Evolutionary conservation across 305 asterid genomes (phyloP).

Genomic region (Fraxinus baroniana): DNA sequence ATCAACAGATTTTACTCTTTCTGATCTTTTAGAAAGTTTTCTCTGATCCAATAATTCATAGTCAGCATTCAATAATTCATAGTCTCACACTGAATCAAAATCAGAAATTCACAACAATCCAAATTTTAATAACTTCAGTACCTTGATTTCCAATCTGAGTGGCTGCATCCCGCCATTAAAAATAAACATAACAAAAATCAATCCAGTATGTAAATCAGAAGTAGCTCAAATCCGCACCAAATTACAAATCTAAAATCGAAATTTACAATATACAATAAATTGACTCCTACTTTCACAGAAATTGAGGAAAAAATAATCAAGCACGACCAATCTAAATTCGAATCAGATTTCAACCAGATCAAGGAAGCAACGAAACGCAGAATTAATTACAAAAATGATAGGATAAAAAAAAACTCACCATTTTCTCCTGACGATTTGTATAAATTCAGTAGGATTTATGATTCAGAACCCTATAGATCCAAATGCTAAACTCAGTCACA

Average conservation of each 20-base stretch:
- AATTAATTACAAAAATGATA: background rate
- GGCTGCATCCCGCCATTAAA: background rate
- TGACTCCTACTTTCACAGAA: background rate
- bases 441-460: background rate
- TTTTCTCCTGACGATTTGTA: background rate
- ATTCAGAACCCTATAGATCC: background rate
- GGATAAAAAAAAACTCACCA: background rate
- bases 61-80: slow-evolving; percentile 28
- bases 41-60: slow-evolving; percentile 40
- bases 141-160: background rate
- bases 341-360: slow-evolving; percentile 27
- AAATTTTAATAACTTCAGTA: background rate
- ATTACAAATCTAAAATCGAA: background rate
- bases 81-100: slow-evolving; percentile 4
- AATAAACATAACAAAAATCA: background rate
- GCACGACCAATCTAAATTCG: background rate
- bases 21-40: slow-evolving; percentile 75
- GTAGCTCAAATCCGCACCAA: slow-evolving; percentile 6
- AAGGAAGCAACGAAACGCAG: slow-evolving; percentile 9
- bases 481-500: background rate
- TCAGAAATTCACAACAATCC: background rate
- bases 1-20: slow-evolving; percentile 76
- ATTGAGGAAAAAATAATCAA: background rate
- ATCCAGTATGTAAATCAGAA: slow-evolving; percentile 1
- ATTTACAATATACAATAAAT: background rate